These are phyloP conservation scores for Colletotrichum lentis DNA, from an alignment of 2,329 filamentous ascomycete species.

Conservation along the genomic window DNA sequence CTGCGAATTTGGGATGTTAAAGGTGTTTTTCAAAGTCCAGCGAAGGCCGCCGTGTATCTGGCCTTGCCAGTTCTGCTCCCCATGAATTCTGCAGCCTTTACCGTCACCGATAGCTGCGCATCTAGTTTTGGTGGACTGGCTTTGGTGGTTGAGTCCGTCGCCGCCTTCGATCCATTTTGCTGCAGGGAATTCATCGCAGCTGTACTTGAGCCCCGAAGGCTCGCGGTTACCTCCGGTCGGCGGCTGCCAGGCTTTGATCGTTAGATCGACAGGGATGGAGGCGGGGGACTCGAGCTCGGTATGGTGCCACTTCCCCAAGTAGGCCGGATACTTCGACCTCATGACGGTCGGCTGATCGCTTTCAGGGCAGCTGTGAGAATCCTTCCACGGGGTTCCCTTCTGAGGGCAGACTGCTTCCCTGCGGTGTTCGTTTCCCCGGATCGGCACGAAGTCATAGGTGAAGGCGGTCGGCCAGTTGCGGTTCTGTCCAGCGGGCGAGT, in stretches of 20 bases:
- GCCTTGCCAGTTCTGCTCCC: slow-evolving; percentile 20
- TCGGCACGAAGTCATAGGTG: slow-evolving; percentile 23
- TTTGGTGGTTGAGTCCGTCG: slow-evolving; percentile 4
- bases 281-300: slow-evolving; percentile 5
- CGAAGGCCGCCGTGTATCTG: background rate
- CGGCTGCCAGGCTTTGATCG: slow-evolving; percentile 11
- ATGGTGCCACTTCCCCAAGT: slow-evolving; percentile 10
- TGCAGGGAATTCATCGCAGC: slow-evolving; percentile 27
- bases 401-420: slow-evolving; percentile 9
- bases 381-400: background rate
- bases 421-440: slow-evolving; percentile 9
- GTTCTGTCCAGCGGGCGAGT: slow-evolving; percentile 28
- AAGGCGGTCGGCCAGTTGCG: slow-evolving; percentile 21
- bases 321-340: slow-evolving; percentile 3
- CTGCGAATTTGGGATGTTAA: slow-evolving; percentile 7
- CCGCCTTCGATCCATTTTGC: slow-evolving; percentile 22
- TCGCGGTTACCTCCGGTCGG: background rate
- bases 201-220: slow-evolving; percentile 18
- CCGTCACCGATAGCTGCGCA: slow-evolving; percentile 7
- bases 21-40: background rate
- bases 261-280: background rate
- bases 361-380: slow-evolving; percentile 8
- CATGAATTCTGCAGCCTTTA: slow-evolving; percentile 1
- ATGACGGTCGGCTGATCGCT: slow-evolving; percentile 13
- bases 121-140: slow-evolving; percentile 1